Percentiles rank a stretch among this genome's conserved stretches.
phyloP scores from a whole-genome alignment of 306 rosid genomes.

The Herpetospermum pedunculosum region DNA sequence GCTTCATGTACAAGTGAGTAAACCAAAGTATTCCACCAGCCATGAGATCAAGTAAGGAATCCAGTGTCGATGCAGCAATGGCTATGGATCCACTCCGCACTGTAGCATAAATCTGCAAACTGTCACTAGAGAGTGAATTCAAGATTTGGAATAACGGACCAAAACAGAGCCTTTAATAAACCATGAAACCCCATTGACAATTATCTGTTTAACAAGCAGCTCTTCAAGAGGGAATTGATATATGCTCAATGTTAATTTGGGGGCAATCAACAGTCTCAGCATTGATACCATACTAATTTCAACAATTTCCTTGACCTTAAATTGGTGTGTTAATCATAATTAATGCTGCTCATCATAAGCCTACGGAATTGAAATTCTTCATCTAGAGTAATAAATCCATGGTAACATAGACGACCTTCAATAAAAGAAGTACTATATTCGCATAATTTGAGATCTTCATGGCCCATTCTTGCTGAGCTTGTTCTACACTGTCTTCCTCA shows the following conservation, averaged over 20 bases:
- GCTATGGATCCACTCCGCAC: conserved; percentile 44
- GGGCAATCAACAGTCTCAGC: not conserved
- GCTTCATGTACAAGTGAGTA: conserved; percentile 80
- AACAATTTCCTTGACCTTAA: not conserved
- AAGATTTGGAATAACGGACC: not conserved
- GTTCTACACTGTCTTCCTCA: conserved; percentile 20
- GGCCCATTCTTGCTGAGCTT: conserved; percentile 32
- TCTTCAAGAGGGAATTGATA: not conserved
- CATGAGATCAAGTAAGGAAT: conserved; percentile 48
- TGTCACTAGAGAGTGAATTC: conserved; percentile 1
- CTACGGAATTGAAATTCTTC: not conserved
- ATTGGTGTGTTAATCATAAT: not conserved
- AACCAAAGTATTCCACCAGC: conserved; percentile 98
- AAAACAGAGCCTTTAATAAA: not conserved
- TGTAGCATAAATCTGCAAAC: conserved; percentile 42
- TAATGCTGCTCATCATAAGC: not conserved
- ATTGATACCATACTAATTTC: not conserved
- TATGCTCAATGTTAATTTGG: not conserved
- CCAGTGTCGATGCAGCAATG: conserved; percentile 52
- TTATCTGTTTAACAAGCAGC: not conserved
- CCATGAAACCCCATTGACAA: not conserved
- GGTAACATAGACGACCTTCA: conserved; percentile 21
- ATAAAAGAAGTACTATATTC: conserved; percentile 29
- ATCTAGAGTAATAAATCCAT: not conserved
- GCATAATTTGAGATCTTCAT: conserved; percentile 44